Conservation (phyloP, 2,329 filamentous ascomycete genomes). For the Venturia asperata region DNA sequence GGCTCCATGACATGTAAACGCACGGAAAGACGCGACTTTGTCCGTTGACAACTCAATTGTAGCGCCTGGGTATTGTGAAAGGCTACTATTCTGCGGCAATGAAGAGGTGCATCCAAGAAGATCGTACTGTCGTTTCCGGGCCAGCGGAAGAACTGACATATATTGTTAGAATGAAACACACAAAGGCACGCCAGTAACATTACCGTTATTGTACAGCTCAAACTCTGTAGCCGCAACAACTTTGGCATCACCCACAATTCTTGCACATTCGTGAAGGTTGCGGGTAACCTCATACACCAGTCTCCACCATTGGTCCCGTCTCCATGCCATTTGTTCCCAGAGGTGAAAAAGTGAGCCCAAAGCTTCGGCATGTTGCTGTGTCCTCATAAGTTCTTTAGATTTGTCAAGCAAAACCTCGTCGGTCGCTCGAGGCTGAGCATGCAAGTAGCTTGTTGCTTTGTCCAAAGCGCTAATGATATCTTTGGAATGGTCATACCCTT, state of each 20-base stretch:
- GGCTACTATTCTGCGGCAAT: conserved; percentile 26
- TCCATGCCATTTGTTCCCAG: conserved; percentile 53
- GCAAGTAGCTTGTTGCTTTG: conserved; percentile 45
- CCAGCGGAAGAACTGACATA: conserved; percentile 7
- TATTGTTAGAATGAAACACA: not conserved
- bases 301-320: conserved; percentile 52
- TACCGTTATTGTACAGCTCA: conserved; percentile 40
- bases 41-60: conserved; percentile 42
- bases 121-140: conserved; percentile 34
- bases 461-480: conserved; percentile 45
- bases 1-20: conserved; percentile 24
- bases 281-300: conserved; percentile 49
- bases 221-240: conserved; percentile 48
- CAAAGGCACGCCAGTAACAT: not conserved
- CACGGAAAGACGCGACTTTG: conserved; percentile 42
- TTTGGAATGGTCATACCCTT: conserved; percentile 45
- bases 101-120: conserved; percentile 36
- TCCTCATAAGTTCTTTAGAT: conserved; percentile 47
- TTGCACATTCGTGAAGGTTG: conserved; percentile 48
- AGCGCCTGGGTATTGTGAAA: conserved; percentile 21
- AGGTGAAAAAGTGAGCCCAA: conserved; percentile 44
- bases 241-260: conserved; percentile 39
- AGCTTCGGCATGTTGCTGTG: conserved; percentile 45
- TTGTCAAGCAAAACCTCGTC: conserved; percentile 50
- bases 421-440: conserved; percentile 47